phyloP scores from a whole-genome alignment of 805 yeast species.

The Barnettozyma californica region DNA sequence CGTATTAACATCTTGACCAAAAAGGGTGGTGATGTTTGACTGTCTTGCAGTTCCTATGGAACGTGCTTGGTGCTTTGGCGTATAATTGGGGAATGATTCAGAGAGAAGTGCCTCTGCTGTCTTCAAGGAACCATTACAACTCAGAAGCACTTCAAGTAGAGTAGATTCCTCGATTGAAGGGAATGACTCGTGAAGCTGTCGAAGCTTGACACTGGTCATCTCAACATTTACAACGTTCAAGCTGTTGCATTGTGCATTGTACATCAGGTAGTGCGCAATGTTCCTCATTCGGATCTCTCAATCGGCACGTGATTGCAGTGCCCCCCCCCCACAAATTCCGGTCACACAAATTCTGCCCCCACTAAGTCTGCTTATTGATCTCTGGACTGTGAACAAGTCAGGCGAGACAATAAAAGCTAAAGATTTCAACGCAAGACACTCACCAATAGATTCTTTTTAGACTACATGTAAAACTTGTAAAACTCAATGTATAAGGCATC shows the following conservation, averaged over 20 bases:
- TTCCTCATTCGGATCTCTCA: too few species aligned
- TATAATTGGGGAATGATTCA: slow-evolving; percentile 24
- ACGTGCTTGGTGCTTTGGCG: slow-evolving; percentile 3
- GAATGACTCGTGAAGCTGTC: slow-evolving; percentile 30
- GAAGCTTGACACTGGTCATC: slow-evolving; percentile 38
- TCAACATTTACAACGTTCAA: background rate
- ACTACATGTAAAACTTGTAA: too few species aligned
- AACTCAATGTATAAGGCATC: background rate
- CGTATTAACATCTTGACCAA: slow-evolving; percentile 13
- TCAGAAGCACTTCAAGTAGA: slow-evolving; percentile 45
- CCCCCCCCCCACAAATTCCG: too few species aligned
- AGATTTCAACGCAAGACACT: too few species aligned
- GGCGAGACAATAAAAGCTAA: too few species aligned
- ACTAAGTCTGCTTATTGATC: too few species aligned
- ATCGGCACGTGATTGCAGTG: too few species aligned
- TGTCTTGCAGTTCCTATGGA: slow-evolving; percentile 9
- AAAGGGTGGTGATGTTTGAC: slow-evolving; percentile 16
- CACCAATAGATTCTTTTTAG: too few species aligned
- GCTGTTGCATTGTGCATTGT: too few species aligned
- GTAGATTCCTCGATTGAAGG: slow-evolving; percentile 39
- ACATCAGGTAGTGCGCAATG: too few species aligned
- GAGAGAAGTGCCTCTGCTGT: slow-evolving; percentile 36
- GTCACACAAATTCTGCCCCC: too few species aligned
- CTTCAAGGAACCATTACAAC: slow-evolving; percentile 49
- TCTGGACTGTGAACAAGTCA: too few species aligned